Conservation (phyloP, 2,329 filamentous ascomycete species). For the Colletotrichum sp. region DNA sequence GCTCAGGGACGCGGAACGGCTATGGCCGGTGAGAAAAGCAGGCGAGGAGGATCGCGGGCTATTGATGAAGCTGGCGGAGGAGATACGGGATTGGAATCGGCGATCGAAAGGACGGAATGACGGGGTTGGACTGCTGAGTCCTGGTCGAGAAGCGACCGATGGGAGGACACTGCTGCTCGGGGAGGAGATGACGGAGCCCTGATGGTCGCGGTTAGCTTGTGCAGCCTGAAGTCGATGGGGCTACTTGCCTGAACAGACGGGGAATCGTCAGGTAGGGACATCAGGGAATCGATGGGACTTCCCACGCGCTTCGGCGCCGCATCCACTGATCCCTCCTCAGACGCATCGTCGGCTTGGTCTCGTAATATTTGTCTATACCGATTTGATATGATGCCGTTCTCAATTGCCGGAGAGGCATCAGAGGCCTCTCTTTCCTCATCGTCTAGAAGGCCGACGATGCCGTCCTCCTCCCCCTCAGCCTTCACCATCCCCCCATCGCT, state of each 20-base stretch:
- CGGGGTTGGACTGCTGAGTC: constrained; percentile 73
- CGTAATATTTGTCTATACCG: constrained; percentile 50
- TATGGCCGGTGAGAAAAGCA: constrained; percentile 76
- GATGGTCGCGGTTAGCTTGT: constrained; percentile 12
- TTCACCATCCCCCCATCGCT: constrained; percentile 49
- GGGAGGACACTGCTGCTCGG: constrained; percentile 77
- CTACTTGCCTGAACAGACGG: constrained; percentile 77
- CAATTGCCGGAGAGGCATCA: constrained; percentile 26
- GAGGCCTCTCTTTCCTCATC: constrained; percentile 34
- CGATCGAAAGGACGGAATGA: constrained; percentile 93
- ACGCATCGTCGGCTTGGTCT: constrained; percentile 47
- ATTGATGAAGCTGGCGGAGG: constrained; percentile 57
- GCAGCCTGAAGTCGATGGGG: not conserved
- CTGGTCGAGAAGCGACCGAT: constrained; percentile 69
- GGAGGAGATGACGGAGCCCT: constrained; percentile 68
- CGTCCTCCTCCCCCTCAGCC: constrained; percentile 36
- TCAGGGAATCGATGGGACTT: constrained; percentile 71
- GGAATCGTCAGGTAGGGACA: constrained; percentile 81
- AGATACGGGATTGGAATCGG: constrained; percentile 87
- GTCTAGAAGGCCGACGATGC: constrained; percentile 37
- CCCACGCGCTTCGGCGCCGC: constrained; percentile 58
- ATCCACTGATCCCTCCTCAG: constrained; percentile 60
- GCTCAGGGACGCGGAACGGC: constrained; percentile 78
- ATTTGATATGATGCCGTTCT: constrained; percentile 41
- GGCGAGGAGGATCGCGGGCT: constrained; percentile 78